These are phyloP conservation scores for Nevesoporus exiguus DNA, from an alignment of 768 basidiomycete genomes.

Conservation along the genomic window DNA sequence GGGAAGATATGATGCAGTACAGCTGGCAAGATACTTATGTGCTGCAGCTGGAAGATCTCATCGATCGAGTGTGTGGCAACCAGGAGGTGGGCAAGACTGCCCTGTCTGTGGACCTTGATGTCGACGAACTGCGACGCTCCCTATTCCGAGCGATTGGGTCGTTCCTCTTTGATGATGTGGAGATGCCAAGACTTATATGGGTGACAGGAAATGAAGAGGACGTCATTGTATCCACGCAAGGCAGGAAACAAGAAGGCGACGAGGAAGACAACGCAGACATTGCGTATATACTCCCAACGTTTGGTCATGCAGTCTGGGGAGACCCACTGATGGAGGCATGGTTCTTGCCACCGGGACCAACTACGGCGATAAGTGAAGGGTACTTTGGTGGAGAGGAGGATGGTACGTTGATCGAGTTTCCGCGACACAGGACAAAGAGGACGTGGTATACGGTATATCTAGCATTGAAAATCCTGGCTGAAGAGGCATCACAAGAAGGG, in stretches of 20 bases:
- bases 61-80: slow-evolving; percentile 40
- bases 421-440: slow-evolving; percentile 70
- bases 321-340: slow-evolving; percentile 71
- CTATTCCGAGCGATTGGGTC: slow-evolving; percentile 70
- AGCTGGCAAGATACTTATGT: slow-evolving; percentile 80
- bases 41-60: slow-evolving; percentile 49
- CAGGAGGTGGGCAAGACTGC: slow-evolving; percentile 11
- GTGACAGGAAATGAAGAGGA: slow-evolving; percentile 58
- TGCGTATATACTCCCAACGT: slow-evolving; percentile 39
- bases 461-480: slow-evolving; percentile 50
- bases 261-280: slow-evolving; percentile 24
- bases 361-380: slow-evolving; percentile 53
- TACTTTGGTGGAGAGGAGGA: slow-evolving; percentile 50
- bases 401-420: slow-evolving; percentile 48
- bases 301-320: slow-evolving; percentile 62
- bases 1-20: slow-evolving; percentile 37
- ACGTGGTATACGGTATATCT: slow-evolving; percentile 73
- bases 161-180: slow-evolving; percentile 75
- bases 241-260: slow-evolving; percentile 13
- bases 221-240: slow-evolving; percentile 44
- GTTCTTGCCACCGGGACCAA: slow-evolving; percentile 50
- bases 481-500: slow-evolving; percentile 29
- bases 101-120: slow-evolving; percentile 19
- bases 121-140: slow-evolving; percentile 42
- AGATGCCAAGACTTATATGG: slow-evolving; percentile 65